Base-by-base conservation (phyloP, 768 basidiomycete species). In the Hericium coralloides region DNA sequence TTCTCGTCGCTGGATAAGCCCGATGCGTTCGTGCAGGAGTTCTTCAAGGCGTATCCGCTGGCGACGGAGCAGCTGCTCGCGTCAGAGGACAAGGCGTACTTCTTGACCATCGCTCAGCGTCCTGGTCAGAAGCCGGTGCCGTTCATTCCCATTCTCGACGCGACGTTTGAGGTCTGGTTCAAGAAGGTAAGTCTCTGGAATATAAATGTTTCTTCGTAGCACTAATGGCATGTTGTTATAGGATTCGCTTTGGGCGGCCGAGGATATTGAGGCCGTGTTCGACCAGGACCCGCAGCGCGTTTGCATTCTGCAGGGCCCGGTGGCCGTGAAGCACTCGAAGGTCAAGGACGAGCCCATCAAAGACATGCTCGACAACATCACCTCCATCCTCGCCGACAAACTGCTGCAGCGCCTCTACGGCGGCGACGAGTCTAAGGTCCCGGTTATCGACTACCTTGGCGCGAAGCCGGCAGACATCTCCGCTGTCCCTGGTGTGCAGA, bases 281-380 rank as follows among this genome's bases (percentile, higher is more conserved):
- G 97, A 98, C 73, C 93, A 95, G 73, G 97, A 98, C 70, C 95
- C 95, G 23, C 92, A 99, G 71, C 88, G 97, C 60, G 95, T 98
- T 25, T 95, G 93, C 67, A 95, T 99, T 64, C 82, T 99, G 53
- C 94, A 97, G 73, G 97, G 97, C 20, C 97, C 97, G 14, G 88
- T 99, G 52, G 94, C 97, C 1, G 92, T 83, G 59, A 94, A 90
- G 71, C 85, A 92, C 71, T 84, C 92, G 9, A 83, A 76, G 43
- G 75, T 84, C 66, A 95, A 93, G 71, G 93, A 99, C 65, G 92
- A 95, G 71, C 94, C 97, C 7, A 87, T 98, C 69, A 89, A 87
- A 64, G 89, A 95, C 31, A 76, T 99, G 55, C 81, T 99, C 52
- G 94, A 92, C 53, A 88, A 87, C 72, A 87, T 98, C 72, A 87